Evolutionary conservation across 1,284 basidiomycete genomes (phyloP).

Genomic region (Puccinia coronata): DNA sequence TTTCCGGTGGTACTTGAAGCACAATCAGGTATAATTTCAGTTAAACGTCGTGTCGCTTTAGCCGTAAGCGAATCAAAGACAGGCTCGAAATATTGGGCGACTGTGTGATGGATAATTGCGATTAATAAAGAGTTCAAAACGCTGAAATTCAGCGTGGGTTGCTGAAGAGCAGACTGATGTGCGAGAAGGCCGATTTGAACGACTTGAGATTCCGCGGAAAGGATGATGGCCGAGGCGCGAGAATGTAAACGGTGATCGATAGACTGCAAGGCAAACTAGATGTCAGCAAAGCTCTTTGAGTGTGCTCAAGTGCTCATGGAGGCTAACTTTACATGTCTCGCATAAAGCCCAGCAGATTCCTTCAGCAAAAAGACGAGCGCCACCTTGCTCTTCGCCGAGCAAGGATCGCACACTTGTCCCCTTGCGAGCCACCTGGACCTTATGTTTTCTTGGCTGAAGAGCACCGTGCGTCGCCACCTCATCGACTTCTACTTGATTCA

Average conservation of each 20-base stretch:
- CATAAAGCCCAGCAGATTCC: conserved; percentile 39
- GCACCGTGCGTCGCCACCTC: conserved; percentile 30
- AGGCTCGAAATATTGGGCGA: conserved; percentile 27
- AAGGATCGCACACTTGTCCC: conserved; percentile 20
- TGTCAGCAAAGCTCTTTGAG: conserved; percentile 5
- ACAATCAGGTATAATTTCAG: not conserved
- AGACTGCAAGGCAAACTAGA: conserved; percentile 3
- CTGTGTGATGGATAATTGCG: conserved; percentile 44
- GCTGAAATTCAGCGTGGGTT: not conserved
- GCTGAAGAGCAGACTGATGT: not conserved
- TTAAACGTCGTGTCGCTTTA: conserved; percentile 13
- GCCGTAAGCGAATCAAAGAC: conserved; percentile 23
- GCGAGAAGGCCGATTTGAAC: conserved; percentile 10
- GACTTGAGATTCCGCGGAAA: conserved; percentile 17
- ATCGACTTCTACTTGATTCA: conserved; percentile 23
- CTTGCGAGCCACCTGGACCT: conserved; percentile 25
- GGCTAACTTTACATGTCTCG: conserved; percentile 46
- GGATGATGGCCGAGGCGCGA: conserved; percentile 27
- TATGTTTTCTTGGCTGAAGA: conserved; percentile 43
- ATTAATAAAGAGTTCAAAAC: conserved; percentile 31
- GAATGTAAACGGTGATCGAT: conserved; percentile 47
- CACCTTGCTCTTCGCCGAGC: conserved; percentile 42
- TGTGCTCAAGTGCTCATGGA: not conserved
- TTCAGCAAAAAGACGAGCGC: conserved; percentile 48
- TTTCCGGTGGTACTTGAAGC: not conserved